Base-by-base conservation (phyloP, 2,329 filamentous ascomycete genomes). In the Thielaviopsis populi region DNA sequence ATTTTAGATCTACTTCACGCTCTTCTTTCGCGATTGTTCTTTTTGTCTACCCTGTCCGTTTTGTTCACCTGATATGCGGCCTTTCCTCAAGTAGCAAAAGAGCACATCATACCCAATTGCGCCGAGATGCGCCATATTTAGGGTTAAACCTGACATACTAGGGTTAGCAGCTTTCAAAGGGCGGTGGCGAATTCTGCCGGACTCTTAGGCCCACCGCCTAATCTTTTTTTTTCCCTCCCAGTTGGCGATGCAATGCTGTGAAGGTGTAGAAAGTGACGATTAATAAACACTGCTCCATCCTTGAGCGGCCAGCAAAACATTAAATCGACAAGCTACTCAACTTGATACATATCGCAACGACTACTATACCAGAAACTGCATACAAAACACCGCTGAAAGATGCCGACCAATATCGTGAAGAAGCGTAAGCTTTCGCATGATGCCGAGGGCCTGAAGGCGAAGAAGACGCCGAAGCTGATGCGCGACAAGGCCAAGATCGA, bases 341-440 rank as follows among this genome's bases (percentile, higher is more conserved):
- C 13, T 5, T n/a, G 19, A 37, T 37, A 54, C 50, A 41, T 40
- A 62, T 7, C 61, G 48, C 27, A 30, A 19, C 15, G n/a, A 17
- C 10, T n/a, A 53, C 19, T 15, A 33, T 7, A 10, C 24, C 15
- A 7, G 24, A 2, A 24, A 2, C 13, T 59, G 3, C 13, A 63
- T 40, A 13, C 17, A 33, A 41, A 11, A 11, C 41, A 37, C 30
- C 22, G 37, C 24, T n/a, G n/a, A 53, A 53, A 61, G 2, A 65
- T 65, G 64, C 15, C 56, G 19, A 37, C 61, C 15, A 46, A 46
- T 41, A 40, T 27, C 22, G 60, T 50, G 53, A 65, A 63, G 61
- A 66, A 66, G 56, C 64, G 64, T 56, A 66, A 66, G 61, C 58
- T 66, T 56, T 58, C 54, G n/a, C 42, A 41, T 22, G 61, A 66